A percentile compares a stretch with the other conserved stretches of the same genome.
phyloP scores from a whole-genome alignment of 2,329 filamentous ascomycete species.

The Ceratocystis harringtonii region DNA sequence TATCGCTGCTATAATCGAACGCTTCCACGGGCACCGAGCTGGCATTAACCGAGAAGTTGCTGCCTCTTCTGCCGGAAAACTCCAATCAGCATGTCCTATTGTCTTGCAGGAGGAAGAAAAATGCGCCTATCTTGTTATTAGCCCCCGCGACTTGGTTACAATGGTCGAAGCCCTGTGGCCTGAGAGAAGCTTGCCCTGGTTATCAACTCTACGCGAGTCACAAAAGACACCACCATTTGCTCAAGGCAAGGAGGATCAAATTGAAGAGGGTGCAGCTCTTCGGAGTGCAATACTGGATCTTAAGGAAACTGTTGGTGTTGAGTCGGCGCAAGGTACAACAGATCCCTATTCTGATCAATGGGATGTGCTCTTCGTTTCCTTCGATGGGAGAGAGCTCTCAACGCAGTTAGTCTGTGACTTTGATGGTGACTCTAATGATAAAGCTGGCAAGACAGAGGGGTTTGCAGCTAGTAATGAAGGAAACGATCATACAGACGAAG shows the following conservation, averaged over 20 bases:
- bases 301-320: slow-evolving; percentile 47
- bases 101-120: not conserved
- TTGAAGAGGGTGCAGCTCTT: slow-evolving; percentile 50
- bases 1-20: slow-evolving; percentile 54
- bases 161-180: slow-evolving; percentile 75
- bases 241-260: slow-evolving; percentile 27
- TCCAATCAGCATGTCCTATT: not conserved
- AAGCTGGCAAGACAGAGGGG: not conserved
- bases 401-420: slow-evolving; percentile 58
- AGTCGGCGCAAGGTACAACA: slow-evolving; percentile 50
- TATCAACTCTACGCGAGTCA: slow-evolving; percentile 10
- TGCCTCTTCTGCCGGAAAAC: not conserved
- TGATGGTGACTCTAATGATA: slow-evolving; percentile 22
- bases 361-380: slow-evolving; percentile 65
- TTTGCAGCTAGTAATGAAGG: slow-evolving; percentile 33
- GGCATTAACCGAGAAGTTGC: not conserved
- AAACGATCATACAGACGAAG: not conserved
- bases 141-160: slow-evolving; percentile 63
- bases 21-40: slow-evolving; percentile 37
- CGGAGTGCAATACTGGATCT: slow-evolving; percentile 57
- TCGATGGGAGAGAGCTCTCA: slow-evolving; percentile 54
- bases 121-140: slow-evolving; percentile 58
- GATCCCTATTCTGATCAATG: slow-evolving; percentile 74
- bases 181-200: slow-evolving; percentile 47
- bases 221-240: not conserved